These are phyloP conservation scores for Phenoliferia sp. DNA, from an alignment of 1,284 basidiomycete genomes.

Conservation along the genomic window DNA sequence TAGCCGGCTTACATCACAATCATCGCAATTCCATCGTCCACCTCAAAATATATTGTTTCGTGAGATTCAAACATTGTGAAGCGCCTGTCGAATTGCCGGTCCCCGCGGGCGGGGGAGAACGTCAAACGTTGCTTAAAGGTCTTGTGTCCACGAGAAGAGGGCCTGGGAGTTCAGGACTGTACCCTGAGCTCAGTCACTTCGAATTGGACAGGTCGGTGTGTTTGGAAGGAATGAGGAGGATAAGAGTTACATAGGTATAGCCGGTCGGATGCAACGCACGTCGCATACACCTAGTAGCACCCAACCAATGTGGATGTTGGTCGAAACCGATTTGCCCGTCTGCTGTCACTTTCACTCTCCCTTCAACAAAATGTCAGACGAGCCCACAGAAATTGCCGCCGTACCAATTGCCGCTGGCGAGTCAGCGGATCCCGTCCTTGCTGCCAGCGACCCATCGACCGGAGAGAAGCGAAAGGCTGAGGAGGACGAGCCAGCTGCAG, in stretches of 20 bases:
- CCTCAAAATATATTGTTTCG: conserved; percentile 18
- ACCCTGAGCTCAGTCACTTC: too few relatives aligned
- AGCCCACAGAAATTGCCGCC: background rate
- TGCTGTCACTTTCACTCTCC: background rate
- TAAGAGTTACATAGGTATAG: background rate
- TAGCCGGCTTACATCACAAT: conserved; percentile 16
- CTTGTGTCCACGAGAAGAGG: background rate
- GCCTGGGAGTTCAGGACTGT: too few relatives aligned
- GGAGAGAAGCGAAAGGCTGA: background rate
- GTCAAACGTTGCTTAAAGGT: background rate
- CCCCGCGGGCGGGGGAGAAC: background rate
- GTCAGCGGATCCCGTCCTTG: background rate
- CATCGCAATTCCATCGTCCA: conserved; percentile 22
- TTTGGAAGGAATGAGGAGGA: background rate
- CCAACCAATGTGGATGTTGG: background rate
- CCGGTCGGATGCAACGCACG: background rate
- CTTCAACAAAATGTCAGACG: background rate
- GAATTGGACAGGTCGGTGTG: background rate
- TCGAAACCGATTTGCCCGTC: background rate
- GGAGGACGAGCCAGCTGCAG: background rate
- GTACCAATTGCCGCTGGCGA: background rate
- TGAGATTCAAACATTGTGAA: background rate
- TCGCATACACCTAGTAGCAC: background rate
- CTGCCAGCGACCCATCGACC: background rate
- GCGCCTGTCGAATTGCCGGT: background rate